Conservation (phyloP, 2,329 filamentous ascomycete species). For the Ophiostoma australiae region DNA sequence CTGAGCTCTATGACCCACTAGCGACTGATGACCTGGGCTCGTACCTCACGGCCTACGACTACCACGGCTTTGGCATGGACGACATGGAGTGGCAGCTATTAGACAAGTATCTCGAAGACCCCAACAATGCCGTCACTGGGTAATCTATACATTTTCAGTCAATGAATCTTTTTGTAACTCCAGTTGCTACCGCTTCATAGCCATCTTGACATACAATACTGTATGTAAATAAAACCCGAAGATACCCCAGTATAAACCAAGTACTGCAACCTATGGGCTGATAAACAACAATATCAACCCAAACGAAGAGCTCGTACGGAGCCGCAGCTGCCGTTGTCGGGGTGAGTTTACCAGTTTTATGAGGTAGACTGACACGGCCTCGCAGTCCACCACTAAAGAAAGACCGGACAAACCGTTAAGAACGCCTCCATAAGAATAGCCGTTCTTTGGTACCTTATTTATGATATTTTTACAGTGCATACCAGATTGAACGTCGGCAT, state of each 20-base stretch:
- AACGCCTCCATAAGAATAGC: not conserved
- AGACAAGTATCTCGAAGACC: not conserved
- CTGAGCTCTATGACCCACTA: not conserved
- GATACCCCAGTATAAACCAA: too few relatives aligned
- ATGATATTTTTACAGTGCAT: not conserved
- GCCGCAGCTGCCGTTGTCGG: not conserved
- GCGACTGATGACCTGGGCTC: not conserved
- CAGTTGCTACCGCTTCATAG: too few relatives aligned
- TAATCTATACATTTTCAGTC: not conserved
- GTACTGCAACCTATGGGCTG: too few relatives aligned
- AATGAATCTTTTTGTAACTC: not conserved
- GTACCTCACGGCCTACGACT: not conserved
- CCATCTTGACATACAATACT: not conserved
- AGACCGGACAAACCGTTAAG: not conserved
- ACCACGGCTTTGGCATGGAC: conserved; percentile 3
- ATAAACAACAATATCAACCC: not conserved
- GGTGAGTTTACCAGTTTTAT: not conserved
- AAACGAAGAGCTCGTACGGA: not conserved
- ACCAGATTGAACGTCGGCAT: not conserved
- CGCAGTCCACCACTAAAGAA: not conserved
- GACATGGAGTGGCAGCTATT: conserved; percentile 4
- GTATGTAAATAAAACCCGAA: too few relatives aligned
- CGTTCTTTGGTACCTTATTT: too few relatives aligned
- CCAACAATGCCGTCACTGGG: not conserved
- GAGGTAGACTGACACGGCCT: not conserved